These are phyloP conservation scores for Leccinum subrobustum DNA, from an alignment of 1,284 basidiomycete genomes.

Conservation along the genomic window DNA sequence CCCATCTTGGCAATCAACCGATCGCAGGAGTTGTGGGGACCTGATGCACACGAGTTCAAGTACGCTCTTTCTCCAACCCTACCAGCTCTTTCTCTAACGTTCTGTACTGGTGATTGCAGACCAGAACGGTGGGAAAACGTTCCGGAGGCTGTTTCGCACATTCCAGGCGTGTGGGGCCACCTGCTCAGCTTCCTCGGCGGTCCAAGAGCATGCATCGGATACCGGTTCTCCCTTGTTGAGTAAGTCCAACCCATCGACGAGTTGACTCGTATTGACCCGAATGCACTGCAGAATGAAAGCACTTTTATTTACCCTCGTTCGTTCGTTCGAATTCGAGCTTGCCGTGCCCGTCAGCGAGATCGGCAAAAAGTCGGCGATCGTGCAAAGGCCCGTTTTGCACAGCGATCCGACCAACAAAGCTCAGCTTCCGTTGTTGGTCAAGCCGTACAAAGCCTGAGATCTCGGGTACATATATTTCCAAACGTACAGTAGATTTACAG, in stretches of 20 bases:
- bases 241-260: constrained; percentile 26
- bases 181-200: constrained; percentile 62
- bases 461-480: background rate
- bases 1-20: background rate
- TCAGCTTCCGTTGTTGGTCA: constrained; percentile 25
- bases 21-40: background rate
- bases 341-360: constrained; percentile 45
- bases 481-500: background rate
- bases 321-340: constrained; percentile 56
- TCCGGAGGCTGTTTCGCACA: constrained; percentile 42
- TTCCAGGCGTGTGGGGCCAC: constrained; percentile 62
- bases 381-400: constrained; percentile 41
- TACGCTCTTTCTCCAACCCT: background rate
- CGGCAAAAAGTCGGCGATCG: constrained; percentile 35
- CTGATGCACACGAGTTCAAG: constrained; percentile 1
- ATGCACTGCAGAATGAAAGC: constrained; percentile 37
- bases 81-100: too few relatives aligned
- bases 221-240: constrained; percentile 69
- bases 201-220: constrained; percentile 64
- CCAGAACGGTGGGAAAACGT: constrained; percentile 59
- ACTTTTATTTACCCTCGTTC: constrained; percentile 54
- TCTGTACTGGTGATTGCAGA: constrained; percentile 21
- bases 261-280: background rate
- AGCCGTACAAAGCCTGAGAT: background rate
- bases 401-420: constrained; percentile 12